A percentile compares a stretch with the other conserved stretches of the same genome.
Evolutionary conservation across 2,329 filamentous ascomycete species (phyloP).

Genomic region (Microcyclospora pomicola): DNA sequence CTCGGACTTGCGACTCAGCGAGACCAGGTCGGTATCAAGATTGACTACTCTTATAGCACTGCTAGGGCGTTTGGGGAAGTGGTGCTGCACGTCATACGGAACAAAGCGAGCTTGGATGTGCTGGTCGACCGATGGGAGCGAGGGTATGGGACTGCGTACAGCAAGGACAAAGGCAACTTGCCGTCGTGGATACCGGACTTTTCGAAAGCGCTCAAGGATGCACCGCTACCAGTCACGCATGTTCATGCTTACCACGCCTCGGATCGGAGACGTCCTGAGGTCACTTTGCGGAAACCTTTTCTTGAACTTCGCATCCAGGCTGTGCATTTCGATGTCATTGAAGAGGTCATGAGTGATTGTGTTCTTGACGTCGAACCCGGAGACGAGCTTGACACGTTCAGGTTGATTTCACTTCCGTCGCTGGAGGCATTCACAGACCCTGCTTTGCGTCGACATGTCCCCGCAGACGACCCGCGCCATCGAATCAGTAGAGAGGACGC

Average conservation of each 20-base stretch:
- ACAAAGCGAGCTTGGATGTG: not conserved
- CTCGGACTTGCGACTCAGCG: not conserved
- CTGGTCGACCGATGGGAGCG: conserved; percentile 1
- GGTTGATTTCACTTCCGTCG: not conserved
- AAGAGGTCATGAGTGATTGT: not conserved
- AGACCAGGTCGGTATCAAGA: not conserved
- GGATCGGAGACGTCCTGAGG: not conserved
- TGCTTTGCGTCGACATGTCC: not conserved
- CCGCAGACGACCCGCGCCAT: not conserved
- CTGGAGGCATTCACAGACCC: not conserved
- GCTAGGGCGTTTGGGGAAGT: not conserved
- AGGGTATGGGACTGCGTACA: not conserved
- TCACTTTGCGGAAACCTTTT: not conserved
- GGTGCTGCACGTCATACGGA: not conserved
- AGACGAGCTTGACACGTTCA: not conserved
- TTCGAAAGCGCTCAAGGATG: not conserved
- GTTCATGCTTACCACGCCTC: not conserved
- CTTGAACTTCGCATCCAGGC: not conserved
- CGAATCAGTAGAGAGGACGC: not conserved
- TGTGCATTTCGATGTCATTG: not conserved
- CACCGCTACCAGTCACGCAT: not conserved
- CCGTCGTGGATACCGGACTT: conserved; percentile 2
- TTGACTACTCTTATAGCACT: not conserved
- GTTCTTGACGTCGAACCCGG: not conserved
- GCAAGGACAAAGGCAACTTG: not conserved